Evolutionary conservation across 495 filamentous ascomycete genomes (phyloP).

Genomic region (Penicillium pancosmium): DNA sequence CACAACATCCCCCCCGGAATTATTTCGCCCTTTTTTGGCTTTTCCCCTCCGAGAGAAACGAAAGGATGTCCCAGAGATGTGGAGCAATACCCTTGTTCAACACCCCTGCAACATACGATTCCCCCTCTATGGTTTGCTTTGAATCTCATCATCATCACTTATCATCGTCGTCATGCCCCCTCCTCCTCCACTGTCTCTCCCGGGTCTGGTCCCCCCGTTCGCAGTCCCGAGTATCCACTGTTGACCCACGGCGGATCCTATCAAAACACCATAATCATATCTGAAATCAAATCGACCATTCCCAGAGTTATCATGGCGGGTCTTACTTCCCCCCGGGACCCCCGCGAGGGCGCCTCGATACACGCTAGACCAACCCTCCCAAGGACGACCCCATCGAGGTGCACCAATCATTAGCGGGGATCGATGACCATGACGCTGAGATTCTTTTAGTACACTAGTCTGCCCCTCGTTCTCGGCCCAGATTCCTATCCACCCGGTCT

Average conservation of each 20-base stretch:
- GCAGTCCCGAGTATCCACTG: constrained; percentile 11
- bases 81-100: too few relatives aligned
- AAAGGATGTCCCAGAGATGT: too few relatives aligned
- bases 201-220: constrained; percentile 17
- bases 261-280: constrained; percentile 6
- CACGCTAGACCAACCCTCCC: constrained; percentile 13
- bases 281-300: constrained; percentile 1
- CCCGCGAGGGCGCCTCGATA: constrained; percentile 1
- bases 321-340: neutral
- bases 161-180: constrained; percentile 18
- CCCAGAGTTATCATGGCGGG: neutral
- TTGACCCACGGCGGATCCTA: constrained; percentile 16
- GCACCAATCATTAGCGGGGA: constrained; percentile 15
- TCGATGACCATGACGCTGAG: constrained; percentile 27
- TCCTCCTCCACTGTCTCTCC: constrained; percentile 1
- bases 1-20: neutral
- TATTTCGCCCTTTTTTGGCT: neutral
- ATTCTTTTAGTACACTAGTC: constrained; percentile 13
- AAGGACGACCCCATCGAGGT: constrained; percentile 3
- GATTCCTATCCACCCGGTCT: constrained; percentile 17
- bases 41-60: neutral
- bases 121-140: neutral
- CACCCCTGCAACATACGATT: too few relatives aligned
- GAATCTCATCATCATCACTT: constrained; percentile 29
- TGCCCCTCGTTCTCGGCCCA: constrained; percentile 20